A percentile compares a stretch with the other conserved stretches of the same genome.
Evolutionary conservation across 768 basidiomycete genomes (phyloP).

Genomic region (Pleurotus cornucopiae): DNA sequence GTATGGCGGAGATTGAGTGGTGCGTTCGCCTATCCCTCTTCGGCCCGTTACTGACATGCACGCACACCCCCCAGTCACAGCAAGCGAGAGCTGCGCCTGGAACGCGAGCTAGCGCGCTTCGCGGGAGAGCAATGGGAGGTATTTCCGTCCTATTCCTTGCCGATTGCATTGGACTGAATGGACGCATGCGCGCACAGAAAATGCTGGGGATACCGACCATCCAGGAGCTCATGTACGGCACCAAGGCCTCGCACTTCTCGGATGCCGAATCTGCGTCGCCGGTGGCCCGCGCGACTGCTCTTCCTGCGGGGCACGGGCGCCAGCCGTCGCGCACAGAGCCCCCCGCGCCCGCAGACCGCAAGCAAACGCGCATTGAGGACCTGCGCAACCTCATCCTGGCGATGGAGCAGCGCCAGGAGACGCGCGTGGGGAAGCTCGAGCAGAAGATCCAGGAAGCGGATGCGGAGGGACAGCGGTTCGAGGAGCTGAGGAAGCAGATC

Average conservation of each 20-base stretch:
- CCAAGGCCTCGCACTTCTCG: slow-evolving; percentile 13
- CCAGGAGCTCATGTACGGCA: slow-evolving; percentile 4
- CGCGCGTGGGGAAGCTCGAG: slow-evolving; percentile 55
- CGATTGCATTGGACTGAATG: no score
- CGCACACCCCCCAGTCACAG: slow-evolving; percentile 41
- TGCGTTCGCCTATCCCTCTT: slow-evolving; percentile 20
- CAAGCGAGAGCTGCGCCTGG: slow-evolving; percentile 70
- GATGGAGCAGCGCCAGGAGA: slow-evolving; percentile 69
- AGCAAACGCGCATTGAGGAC: slow-evolving; percentile 62
- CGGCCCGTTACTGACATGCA: not conserved
- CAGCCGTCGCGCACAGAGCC: slow-evolving; percentile 11
- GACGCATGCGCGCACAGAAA: slow-evolving; percentile 15
- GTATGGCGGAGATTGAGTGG: slow-evolving; percentile 80
- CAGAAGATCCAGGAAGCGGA: slow-evolving; percentile 62
- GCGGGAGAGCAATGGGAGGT: slow-evolving; percentile 86
- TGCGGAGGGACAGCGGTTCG: slow-evolving; percentile 50
- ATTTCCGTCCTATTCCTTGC: not conserved
- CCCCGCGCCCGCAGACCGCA: slow-evolving; percentile 21
- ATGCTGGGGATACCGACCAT: slow-evolving; percentile 6
- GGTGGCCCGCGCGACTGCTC: slow-evolving; percentile 20
- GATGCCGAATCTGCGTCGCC: slow-evolving; percentile 24
- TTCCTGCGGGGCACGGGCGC: slow-evolving; percentile 16
- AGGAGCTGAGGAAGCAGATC: slow-evolving; percentile 40
- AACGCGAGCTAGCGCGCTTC: slow-evolving; percentile 64
- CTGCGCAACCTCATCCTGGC: slow-evolving; percentile 65